phyloP scores from a whole-genome alignment of 768 basidiomycete genomes.

The Russula olivacea region DNA sequence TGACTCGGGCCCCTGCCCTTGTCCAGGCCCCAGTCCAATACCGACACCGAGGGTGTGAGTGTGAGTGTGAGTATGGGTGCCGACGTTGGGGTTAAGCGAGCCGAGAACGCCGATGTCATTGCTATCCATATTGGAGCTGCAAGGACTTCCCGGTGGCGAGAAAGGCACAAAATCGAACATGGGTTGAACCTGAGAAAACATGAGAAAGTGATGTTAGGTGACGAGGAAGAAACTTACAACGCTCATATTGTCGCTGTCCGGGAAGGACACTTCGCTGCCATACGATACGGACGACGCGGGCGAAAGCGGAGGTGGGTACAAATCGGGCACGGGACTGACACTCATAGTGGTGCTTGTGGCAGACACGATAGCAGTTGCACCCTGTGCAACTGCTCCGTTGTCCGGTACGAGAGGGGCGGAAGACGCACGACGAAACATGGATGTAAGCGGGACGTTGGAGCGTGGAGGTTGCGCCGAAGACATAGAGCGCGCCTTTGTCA shows the following conservation, averaged over 20 bases:
- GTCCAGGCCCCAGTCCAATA: not conserved
- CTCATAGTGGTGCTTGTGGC: not conserved
- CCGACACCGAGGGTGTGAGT: not conserved
- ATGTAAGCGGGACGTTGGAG: conserved; percentile 48
- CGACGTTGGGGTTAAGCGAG: not conserved
- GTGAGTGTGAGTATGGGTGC: not conserved
- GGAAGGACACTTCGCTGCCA: conserved; percentile 20
- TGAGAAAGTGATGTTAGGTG: not conserved
- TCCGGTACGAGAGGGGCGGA: conserved; percentile 34
- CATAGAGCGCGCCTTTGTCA: conserved; percentile 16
- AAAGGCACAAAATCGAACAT: conserved; percentile 15
- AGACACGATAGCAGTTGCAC: not conserved
- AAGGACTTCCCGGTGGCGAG: conserved; percentile 25
- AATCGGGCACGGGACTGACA: not conserved
- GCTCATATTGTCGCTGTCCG: conserved; percentile 17
- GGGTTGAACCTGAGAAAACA: not conserved
- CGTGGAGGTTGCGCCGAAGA: conserved; percentile 29
- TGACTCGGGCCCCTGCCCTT: not conserved
- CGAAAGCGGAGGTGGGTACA: conserved; percentile 16
- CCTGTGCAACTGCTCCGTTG: not conserved
- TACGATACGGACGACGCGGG: conserved; percentile 22
- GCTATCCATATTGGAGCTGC: conserved; percentile 17
- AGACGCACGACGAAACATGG: conserved; percentile 60
- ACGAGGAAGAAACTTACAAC: conserved; percentile 7
- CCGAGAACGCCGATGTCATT: conserved; percentile 10